A percentile compares a stretch with the other conserved stretches of the same genome.
Evolutionary conservation across 1,139 yeast genomes (phyloP).

Genomic region (Saccharomyces hybrid): DNA sequence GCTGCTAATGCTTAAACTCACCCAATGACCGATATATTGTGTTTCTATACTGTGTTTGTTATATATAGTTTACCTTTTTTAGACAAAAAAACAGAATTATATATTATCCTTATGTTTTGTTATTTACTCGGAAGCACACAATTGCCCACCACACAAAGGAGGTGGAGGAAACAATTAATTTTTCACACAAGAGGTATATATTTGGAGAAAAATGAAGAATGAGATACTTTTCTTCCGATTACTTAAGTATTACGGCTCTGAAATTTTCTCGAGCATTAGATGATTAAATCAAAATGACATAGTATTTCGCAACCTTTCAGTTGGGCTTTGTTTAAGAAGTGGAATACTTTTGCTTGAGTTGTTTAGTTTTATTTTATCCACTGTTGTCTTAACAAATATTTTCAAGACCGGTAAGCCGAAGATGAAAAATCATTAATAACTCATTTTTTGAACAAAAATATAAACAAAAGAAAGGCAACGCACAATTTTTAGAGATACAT

Average conservation of each 20-base stretch:
- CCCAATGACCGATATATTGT: background rate
- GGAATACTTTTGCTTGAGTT: background rate
- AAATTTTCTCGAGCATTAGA: background rate
- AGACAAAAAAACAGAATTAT: background rate
- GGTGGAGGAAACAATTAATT: background rate
- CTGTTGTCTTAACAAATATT: background rate
- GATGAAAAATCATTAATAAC: background rate
- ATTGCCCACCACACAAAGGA: background rate
- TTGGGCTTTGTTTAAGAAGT: background rate
- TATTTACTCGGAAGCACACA: background rate
- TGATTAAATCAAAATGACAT: background rate
- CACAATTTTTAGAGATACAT: background rate
- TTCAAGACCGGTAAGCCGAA: background rate
- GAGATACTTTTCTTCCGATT: background rate
- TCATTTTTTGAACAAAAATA: background rate
- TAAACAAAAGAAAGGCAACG: background rate
- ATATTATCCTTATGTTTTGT: background rate
- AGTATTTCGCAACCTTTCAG: background rate
- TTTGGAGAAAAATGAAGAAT: background rate
- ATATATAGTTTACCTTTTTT: background rate
- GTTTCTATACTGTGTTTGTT: background rate
- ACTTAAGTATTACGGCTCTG: background rate
- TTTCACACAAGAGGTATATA: background rate
- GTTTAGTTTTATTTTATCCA: background rate
- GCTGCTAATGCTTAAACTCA: constrained; percentile 42